Conservation (phyloP, 192 early-diverging fungal genomes). For the Umbelopsis vinacea region DNA sequence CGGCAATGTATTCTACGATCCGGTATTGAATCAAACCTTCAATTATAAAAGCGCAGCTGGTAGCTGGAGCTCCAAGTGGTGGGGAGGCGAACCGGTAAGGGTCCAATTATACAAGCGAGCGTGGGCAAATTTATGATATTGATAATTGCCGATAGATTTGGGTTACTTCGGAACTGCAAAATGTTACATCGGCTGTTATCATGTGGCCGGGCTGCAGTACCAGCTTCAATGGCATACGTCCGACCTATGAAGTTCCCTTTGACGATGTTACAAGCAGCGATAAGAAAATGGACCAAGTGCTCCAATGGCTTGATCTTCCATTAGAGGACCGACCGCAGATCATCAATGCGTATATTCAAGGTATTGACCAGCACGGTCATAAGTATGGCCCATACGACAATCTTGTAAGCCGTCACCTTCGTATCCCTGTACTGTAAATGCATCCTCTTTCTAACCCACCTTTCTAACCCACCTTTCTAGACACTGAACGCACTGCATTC, state of each 20-base stretch:
- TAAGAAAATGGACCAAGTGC: conserved; percentile 63
- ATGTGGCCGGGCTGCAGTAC: conserved; percentile 91
- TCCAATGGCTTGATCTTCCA: conserved; percentile 83
- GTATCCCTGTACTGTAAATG: not conserved
- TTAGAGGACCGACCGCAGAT: conserved; percentile 72
- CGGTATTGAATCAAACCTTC: conserved; percentile 73
- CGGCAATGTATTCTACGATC: conserved; percentile 81
- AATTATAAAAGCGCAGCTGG: conserved; percentile 70
- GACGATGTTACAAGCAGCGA: conserved; percentile 45
- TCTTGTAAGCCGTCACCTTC: conserved; percentile 53
- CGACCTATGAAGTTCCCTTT: conserved; percentile 73
- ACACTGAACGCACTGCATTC: conserved; percentile 40
- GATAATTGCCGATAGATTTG: conserved; percentile 64
- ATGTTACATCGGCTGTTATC: conserved; percentile 69
- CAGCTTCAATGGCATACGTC: conserved; percentile 53
- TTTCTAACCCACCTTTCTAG: conserved; percentile 3
- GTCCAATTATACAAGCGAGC: conserved; percentile 1
- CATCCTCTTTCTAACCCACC: not conserved
- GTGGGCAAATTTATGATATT: not conserved
- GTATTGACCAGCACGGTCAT: conserved; percentile 83
- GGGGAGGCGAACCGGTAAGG: conserved; percentile 86
- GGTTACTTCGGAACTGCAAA: conserved; percentile 83
- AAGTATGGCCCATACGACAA: conserved; percentile 67
- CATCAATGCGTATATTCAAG: conserved; percentile 76
- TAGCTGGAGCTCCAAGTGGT: conserved; percentile 77